Evolutionary conservation across 345 rosid species (phyloP), one percentile per base, ranked within the genome.

Genomic region (Eucalyptus tenuipes): DNA sequence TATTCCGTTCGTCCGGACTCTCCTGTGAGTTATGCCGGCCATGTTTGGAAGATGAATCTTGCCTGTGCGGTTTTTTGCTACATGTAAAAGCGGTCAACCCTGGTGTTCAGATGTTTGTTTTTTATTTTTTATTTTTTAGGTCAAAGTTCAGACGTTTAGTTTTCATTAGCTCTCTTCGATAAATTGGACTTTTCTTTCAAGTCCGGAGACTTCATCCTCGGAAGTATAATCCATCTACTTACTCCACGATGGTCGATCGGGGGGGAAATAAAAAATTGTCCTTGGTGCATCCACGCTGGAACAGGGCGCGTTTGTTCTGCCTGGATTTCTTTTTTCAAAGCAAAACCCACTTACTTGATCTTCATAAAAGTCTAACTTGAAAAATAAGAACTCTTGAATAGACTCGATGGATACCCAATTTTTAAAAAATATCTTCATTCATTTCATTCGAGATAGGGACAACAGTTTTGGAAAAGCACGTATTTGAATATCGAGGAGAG

Each of bases 1-100:
- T 87, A 88, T 90, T 22, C 91, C 93, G 64, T 89, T 91, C 13
- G 90, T 85, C 3, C 87, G 64, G 17, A 92, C 89, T 59, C 89
- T 82, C 48, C 87, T 47, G 24, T 88, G 89, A 49, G 81, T 33
- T 47, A 88, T 37, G 47, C 47, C 64, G 37, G 61, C 81, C 57
- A 48, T 88, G 45, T 14, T n/a, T 57, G 88, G 12, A 13, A 6
- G 88, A n/a, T 64, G 40, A 64, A 15, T 75, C 25, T 52, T 52
- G 57, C 57, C 25, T 20, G 20, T 20, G 25, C 44, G 7, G 44
- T 37, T 75, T 37, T 27, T 37, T 20, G 27, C 82, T 37, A 5
- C 42, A 37, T 10, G 14, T 3, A 20, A 7, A 75, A 37, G 47
- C 6, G 45, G 14, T 75, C 82, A 33, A 68, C 16, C 42, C 82